Conservation (phyloP, 129 eudicot genomes). For the Lonicera japonica region DNA sequence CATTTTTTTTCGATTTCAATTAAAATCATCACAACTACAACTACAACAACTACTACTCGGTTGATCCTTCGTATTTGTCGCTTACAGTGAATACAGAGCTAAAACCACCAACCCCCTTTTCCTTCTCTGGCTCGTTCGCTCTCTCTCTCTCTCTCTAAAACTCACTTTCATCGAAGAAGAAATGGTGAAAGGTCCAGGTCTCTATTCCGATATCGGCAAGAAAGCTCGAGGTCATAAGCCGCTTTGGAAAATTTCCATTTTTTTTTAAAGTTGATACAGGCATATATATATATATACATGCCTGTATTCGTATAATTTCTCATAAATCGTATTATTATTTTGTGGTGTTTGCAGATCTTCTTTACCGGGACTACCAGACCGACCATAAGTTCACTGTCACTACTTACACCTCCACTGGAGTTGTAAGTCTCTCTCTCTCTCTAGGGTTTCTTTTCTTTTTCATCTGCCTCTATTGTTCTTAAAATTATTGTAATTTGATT, state of each 20-base stretch:
- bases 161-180: not conserved
- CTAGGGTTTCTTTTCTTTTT: not conserved
- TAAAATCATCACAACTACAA: no score
- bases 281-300: no score
- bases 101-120: not conserved
- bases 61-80: no score
- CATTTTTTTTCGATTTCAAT: no score
- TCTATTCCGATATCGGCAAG: constrained; percentile 60
- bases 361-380: constrained; percentile 49
- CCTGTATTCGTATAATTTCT: not conserved
- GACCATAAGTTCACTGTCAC: constrained; percentile 57
- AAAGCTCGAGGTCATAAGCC: constrained; percentile 34
- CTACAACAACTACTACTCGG: no score
- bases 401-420: constrained; percentile 40
- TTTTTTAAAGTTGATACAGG: not conserved
- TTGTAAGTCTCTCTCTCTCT: constrained; percentile 25
- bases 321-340: not conserved
- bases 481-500: no score
- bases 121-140: not conserved
- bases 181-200: constrained; percentile 57
- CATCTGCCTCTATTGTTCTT: not conserved
- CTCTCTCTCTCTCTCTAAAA: no score
- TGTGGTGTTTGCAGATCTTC: constrained; percentile 42
- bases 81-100: no score
- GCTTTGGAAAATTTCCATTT: not conserved